These are phyloP conservation scores for Cladophialophora bantiana DNA, from an alignment of 2,329 filamentous ascomycete species.

Conservation along the genomic window DNA sequence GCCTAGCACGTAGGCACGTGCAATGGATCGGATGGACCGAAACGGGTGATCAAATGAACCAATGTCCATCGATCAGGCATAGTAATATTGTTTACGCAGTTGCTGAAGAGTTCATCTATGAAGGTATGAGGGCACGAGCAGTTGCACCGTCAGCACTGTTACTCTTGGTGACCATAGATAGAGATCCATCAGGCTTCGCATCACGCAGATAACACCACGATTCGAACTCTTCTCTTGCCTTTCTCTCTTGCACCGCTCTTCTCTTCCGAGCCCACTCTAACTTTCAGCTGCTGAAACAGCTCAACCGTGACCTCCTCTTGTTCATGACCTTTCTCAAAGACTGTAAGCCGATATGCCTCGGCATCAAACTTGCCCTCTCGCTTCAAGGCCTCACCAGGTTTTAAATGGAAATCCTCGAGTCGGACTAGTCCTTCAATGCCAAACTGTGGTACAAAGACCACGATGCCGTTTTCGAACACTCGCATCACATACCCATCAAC, in stretches of 20 bases:
- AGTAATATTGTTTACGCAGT: background rate
- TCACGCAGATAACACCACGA: slow-evolving; percentile 47
- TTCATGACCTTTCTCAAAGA: slow-evolving; percentile 64
- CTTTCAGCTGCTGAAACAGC: slow-evolving; percentile 89
- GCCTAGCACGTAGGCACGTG: no score
- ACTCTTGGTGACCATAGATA: background rate
- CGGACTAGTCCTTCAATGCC: slow-evolving; percentile 93
- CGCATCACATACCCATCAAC: slow-evolving; percentile 97
- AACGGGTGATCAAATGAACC: no score
- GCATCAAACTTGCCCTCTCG: slow-evolving; percentile 84
- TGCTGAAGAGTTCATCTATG: background rate
- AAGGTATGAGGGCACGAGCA: background rate
- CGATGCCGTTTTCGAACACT: slow-evolving; percentile 96
- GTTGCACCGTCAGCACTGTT: background rate
- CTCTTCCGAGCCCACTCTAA: slow-evolving; percentile 89
- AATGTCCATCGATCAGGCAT: background rate
- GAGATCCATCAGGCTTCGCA: background rate
- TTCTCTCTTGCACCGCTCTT: slow-evolving; percentile 76
- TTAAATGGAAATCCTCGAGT: slow-evolving; percentile 82
- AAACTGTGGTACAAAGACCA: slow-evolving; percentile 93
- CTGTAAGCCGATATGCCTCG: slow-evolving; percentile 78
- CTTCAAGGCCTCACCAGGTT: slow-evolving; percentile 42
- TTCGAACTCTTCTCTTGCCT: slow-evolving; percentile 78
- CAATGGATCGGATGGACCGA: no score
- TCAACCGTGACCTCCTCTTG: slow-evolving; percentile 68